Evolutionary conservation across 148 eudicot genomes (phyloP).

Genomic region (Rhododendron mucronatum): DNA sequence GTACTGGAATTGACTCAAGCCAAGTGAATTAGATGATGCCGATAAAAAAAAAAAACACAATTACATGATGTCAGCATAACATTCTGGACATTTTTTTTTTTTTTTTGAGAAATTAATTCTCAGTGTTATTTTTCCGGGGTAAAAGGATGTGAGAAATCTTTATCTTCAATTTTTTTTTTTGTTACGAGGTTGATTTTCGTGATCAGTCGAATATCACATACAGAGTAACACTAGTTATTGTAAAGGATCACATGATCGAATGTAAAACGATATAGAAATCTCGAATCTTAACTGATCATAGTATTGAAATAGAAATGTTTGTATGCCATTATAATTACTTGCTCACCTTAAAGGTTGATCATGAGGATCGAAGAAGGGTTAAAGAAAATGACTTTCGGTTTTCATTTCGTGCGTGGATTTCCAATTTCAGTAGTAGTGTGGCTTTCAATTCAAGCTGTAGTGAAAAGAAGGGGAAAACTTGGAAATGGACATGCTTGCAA

Average conservation of each 20-base stretch:
- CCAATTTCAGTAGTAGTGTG: neutral
- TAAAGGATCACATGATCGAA: neutral
- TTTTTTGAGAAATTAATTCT: neutral
- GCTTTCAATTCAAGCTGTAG: neutral
- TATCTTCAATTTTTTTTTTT: neutral
- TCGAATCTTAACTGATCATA: neutral
- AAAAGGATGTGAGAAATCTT: neutral
- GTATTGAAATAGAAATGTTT: neutral
- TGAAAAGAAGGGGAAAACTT: neutral
- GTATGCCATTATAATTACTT: neutral
- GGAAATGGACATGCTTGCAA: neutral
- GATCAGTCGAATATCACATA: neutral
- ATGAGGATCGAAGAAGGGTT: neutral
- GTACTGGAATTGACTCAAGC: no score
- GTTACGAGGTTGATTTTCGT: neutral
- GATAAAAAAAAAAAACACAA: no score
- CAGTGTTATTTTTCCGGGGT: no score
- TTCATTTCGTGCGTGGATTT: neutral
- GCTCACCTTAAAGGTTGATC: neutral
- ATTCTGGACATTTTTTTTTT: neutral
- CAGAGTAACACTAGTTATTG: neutral
- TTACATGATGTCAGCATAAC: neutral
- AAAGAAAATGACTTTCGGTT: neutral
- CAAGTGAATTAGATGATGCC: no score
- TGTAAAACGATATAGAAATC: no score